Percentiles rank a stretch among this genome's conserved stretches.
These are phyloP conservation scores for Colletotrichum liaoningense DNA, from an alignment of 2,329 filamentous ascomycete species.

Conservation along the genomic window DNA sequence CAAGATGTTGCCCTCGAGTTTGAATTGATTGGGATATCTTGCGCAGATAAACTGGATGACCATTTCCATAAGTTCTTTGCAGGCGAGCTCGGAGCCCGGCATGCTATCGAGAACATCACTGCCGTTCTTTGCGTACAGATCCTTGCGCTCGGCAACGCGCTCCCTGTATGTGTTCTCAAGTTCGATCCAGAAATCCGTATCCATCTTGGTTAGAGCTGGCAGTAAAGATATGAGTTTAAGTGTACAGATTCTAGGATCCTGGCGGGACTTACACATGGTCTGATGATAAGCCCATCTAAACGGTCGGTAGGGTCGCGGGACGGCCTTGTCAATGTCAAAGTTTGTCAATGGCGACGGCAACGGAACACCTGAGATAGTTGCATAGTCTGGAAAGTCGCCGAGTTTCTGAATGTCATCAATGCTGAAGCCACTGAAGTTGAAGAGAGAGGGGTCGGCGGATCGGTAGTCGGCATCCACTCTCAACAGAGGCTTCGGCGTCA, in stretches of 20 bases:
- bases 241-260: too few species aligned
- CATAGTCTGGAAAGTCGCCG: slow-evolving; percentile 84
- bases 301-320: slow-evolving; percentile 81
- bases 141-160: slow-evolving; percentile 76
- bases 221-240: slow-evolving; percentile 21
- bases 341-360: slow-evolving; percentile 71
- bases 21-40: slow-evolving; percentile 82
- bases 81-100: slow-evolving; percentile 81
- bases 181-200: slow-evolving; percentile 91
- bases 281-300: slow-evolving; percentile 90
- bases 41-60: slow-evolving; percentile 81
- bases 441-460: slow-evolving; percentile 50
- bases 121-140: slow-evolving; percentile 72
- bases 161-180: slow-evolving; percentile 78
- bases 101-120: slow-evolving; percentile 73
- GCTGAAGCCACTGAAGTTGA: slow-evolving; percentile 77
- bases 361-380: slow-evolving; percentile 78
- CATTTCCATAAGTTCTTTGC: slow-evolving; percentile 92
- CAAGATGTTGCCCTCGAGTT: slow-evolving; percentile 68
- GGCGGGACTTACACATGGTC: slow-evolving; percentile 80
- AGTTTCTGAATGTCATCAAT: slow-evolving; percentile 75
- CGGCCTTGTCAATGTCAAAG: slow-evolving; percentile 77
- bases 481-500: slow-evolving; percentile 41
- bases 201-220: slow-evolving; percentile 77
- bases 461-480: slow-evolving; percentile 49